These are phyloP conservation scores for Colletotrichum siamense DNA, from an alignment of 2,329 filamentous ascomycete genomes.

Conservation along the genomic window DNA sequence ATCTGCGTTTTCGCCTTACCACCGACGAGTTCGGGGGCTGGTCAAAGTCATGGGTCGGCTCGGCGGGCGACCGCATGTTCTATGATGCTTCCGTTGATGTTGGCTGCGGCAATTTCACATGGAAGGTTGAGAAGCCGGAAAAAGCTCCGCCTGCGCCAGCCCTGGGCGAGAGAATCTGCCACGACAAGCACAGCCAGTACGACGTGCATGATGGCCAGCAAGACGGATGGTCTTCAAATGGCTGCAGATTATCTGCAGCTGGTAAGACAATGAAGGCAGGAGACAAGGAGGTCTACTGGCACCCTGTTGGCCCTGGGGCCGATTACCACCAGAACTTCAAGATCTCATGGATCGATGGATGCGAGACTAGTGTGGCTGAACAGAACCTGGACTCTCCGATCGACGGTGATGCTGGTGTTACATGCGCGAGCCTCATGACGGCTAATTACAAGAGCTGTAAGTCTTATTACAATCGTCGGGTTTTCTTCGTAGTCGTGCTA, in stretches of 20 bases:
- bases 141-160: background rate
- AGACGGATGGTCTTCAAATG: background rate
- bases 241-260: background rate
- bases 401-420: too few species aligned
- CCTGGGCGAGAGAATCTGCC: background rate
- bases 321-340: background rate
- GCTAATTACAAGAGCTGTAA: too few species aligned
- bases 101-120: background rate
- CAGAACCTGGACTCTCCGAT: too few species aligned
- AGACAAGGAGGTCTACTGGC: background rate
- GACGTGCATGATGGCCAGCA: background rate
- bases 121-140: background rate
- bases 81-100: background rate
- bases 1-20: background rate
- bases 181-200: background rate
- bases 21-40: background rate
- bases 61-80: background rate
- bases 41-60: background rate
- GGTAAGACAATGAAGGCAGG: background rate
- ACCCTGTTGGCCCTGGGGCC: background rate
- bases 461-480: too few species aligned
- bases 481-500: background rate
- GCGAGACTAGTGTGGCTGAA: background rate
- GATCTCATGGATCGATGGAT: background rate
- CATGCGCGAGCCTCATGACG: too few species aligned